Base-by-base conservation (phyloP, 2,329 filamentous ascomycete genomes). In the Cladosporium sp. region DNA sequence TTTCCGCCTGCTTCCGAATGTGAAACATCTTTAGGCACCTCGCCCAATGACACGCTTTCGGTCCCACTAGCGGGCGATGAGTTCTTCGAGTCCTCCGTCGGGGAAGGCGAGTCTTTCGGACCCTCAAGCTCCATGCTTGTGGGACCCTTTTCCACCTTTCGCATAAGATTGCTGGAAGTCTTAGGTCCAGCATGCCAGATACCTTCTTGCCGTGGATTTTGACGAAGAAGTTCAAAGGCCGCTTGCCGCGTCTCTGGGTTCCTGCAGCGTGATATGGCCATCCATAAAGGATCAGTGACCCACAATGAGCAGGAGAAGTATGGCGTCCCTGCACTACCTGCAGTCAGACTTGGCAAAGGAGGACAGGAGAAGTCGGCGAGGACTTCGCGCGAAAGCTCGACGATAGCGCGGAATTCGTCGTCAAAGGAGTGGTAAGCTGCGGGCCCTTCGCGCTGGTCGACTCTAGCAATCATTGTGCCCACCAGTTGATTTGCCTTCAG, bases 211-310 rank as follows among this genome's bases (percentile, higher is more conserved):
- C 69, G 61, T 28, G 69, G 69, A 49, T 71, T 69, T 47, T 69
- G 65, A 9, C 65, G 66, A 11, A 71, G 63, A 22, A 71, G 59
- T n/a, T 66, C 67, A 59, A 70, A 71, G 17, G 69, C 69, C 34
- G 67, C 66, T 45, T 71, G 69, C 12, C 69, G 65, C 28, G 70
- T 69, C 8, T 63, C 64, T 7, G 69, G 66, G 22, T 69, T 68
- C 19, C 67, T 65, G 50, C 69, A 71, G 17, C 69, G 65, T 15
- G 66, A 69, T 43, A 71, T 68, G 28, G 66, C 68, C 69, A 71
- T 71, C 69, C 69, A 71, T 15, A 71, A 59, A 5, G 68, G 69
- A 58, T 71, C 69, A 2, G 69, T 71, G n/a, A 71, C 69, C 69
- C 69, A 71, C 14, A 71, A 59, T 1, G 66, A 67, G 58, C 70